A percentile compares a stretch with the other conserved stretches of the same genome.
Conservation (phyloP, 257 asterid species). For the Salvia rosmarinus region DNA sequence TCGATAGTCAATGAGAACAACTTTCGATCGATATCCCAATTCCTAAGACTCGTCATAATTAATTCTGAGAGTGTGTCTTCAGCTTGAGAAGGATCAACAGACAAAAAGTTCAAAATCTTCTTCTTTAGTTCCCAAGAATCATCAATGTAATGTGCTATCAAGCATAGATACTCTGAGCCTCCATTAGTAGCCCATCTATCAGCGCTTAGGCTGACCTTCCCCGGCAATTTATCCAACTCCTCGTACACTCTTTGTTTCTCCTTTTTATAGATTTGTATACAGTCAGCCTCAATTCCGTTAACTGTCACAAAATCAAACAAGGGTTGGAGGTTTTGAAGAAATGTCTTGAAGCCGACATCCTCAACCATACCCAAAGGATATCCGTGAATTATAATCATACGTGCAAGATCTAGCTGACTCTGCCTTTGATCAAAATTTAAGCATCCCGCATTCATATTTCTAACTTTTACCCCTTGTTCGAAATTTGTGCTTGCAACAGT, state of each 20-base stretch:
- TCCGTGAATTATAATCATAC: conserved; percentile 90
- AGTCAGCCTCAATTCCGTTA: conserved; percentile 70
- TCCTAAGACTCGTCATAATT: conserved; percentile 65
- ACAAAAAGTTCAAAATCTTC: conserved; percentile 66
- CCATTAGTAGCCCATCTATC: conserved; percentile 71
- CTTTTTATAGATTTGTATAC: conserved; percentile 67
- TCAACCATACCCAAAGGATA: conserved; percentile 88
- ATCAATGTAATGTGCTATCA: conserved; percentile 80
- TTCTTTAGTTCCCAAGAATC: conserved; percentile 78
- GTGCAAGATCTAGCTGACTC: conserved; percentile 78
- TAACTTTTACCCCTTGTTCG: conserved; percentile 52
- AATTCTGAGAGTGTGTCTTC: conserved; percentile 69
- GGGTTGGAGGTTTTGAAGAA: conserved; percentile 86
- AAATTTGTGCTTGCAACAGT: conserved; percentile 51
- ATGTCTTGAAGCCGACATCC: conserved; percentile 78
- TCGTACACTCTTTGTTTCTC: conserved; percentile 80
- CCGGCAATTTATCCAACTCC: conserved; percentile 80
- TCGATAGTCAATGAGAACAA: conserved; percentile 83
- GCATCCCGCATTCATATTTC: conserved; percentile 42
- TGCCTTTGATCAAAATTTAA: conserved; percentile 61
- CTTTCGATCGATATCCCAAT: conserved; percentile 85
- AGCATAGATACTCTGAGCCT: conserved; percentile 65
- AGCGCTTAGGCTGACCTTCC: conserved; percentile 79
- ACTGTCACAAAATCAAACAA: conserved; percentile 67
- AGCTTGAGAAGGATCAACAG: conserved; percentile 67